These are phyloP conservation scores for Aspergillus quadrilineatus DNA, from an alignment of 2,329 filamentous ascomycete species.

Conservation along the genomic window DNA sequence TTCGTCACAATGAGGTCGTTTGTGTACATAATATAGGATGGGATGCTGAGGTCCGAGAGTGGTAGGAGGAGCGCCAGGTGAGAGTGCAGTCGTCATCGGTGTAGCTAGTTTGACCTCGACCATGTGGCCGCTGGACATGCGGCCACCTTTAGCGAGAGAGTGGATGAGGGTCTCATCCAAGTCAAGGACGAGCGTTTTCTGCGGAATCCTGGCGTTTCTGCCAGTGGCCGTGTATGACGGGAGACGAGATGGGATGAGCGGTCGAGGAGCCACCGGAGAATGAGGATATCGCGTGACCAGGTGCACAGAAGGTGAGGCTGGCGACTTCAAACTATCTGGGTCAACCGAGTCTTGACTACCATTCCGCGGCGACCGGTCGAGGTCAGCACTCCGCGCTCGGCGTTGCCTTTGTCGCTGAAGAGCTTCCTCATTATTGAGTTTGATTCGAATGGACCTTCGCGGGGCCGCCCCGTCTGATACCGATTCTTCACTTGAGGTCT, in stretches of 20 bases:
- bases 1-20: conserved; percentile 93
- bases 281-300: conserved; percentile 86
- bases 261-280: conserved; percentile 82
- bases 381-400: conserved; percentile 33
- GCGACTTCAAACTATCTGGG: conserved; percentile 83
- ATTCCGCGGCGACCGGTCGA: conserved; percentile 27
- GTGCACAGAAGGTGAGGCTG: conserved; percentile 71
- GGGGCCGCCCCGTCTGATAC: conserved; percentile 63
- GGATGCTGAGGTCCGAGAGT: conserved; percentile 83
- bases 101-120: conserved; percentile 80
- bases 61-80: conserved; percentile 57
- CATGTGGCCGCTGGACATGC: conserved; percentile 97
- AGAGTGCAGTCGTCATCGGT: conserved; percentile 39
- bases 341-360: conserved; percentile 55
- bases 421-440: conserved; percentile 76
- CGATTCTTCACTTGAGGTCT: conserved; percentile 25
- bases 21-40: conserved; percentile 98
- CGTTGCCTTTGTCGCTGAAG: conserved; percentile 64
- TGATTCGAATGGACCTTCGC: conserved; percentile 84
- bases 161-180: conserved; percentile 97
- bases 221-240: conserved; percentile 72
- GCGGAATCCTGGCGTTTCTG: conserved; percentile 52
- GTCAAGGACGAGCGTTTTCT: conserved; percentile 93
- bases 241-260: conserved; percentile 82
- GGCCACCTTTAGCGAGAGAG: conserved; percentile 92